A percentile compares a stretch with the other conserved stretches of the same genome.
These are phyloP conservation scores for Ceratocystis cubensis DNA, from an alignment of 2,329 filamentous ascomycete genomes.

Conservation along the genomic window DNA sequence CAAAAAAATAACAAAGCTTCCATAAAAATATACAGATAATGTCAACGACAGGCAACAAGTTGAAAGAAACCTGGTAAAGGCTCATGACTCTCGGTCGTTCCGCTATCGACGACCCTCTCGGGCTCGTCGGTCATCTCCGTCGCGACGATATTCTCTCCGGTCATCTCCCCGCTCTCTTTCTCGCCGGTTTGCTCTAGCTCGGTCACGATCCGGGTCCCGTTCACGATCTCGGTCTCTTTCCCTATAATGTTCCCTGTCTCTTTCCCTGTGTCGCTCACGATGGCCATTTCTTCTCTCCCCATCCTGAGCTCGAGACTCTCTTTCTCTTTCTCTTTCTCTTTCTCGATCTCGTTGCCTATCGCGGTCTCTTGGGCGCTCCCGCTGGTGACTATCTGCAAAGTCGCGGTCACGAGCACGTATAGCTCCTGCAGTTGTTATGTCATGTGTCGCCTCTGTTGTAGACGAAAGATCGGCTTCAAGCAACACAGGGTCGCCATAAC, in stretches of 20 bases:
- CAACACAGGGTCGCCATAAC: constrained; percentile 69
- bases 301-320: not conserved
- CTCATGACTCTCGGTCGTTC: not conserved
- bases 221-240: constrained; percentile 6
- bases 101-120: not conserved
- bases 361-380: not conserved
- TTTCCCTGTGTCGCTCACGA: not conserved
- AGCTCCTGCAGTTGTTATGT: constrained; percentile 21
- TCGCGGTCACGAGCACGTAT: not conserved
- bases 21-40: too few species aligned
- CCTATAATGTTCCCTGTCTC: not conserved
- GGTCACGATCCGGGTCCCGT: not conserved
- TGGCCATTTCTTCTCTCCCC: not conserved
- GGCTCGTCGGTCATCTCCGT: not conserved
- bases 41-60: not conserved
- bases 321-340: not conserved
- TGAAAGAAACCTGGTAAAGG: not conserved
- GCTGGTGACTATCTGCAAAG: not conserved
- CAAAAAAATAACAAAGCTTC: too few species aligned
- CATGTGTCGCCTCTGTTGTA: constrained; percentile 28
- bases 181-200: not conserved
- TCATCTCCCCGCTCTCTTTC: not conserved
- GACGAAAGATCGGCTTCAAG: constrained; percentile 43
- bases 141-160: not conserved
- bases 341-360: not conserved